Percentiles rank a stretch among this genome's conserved stretches.
These are phyloP conservation scores for Powellomyces hirtus DNA, from an alignment of 192 early-diverging fungal species.

Conservation along the genomic window DNA sequence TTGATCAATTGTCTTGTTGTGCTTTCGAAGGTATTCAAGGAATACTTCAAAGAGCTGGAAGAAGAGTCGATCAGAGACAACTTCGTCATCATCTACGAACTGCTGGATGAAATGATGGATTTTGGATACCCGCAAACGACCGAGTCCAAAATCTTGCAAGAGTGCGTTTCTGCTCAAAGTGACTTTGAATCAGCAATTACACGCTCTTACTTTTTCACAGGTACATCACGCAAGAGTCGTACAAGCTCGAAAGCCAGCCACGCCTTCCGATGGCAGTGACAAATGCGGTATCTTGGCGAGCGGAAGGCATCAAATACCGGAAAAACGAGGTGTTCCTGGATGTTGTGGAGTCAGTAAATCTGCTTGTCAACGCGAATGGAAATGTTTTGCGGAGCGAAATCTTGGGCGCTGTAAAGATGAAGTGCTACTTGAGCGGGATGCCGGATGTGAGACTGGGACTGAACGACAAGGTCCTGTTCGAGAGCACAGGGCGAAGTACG, in stretches of 20 bases:
- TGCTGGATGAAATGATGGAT: slow-evolving; percentile 61
- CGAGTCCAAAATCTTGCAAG: slow-evolving; percentile 53
- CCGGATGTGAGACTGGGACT: slow-evolving; percentile 96
- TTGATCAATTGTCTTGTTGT: not conserved
- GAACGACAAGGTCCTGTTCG: slow-evolving; percentile 97
- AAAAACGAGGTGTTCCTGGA: slow-evolving; percentile 99
- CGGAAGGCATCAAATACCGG: slow-evolving; percentile 89
- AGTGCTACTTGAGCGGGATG: slow-evolving; percentile 93
- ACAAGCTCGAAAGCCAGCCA: slow-evolving; percentile 87
- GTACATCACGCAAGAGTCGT: slow-evolving; percentile 97
- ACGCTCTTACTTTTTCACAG: slow-evolving; percentile 27
- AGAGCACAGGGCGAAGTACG: slow-evolving; percentile 76
- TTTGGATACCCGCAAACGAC: slow-evolving; percentile 91
- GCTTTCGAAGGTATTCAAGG: slow-evolving; percentile 72
- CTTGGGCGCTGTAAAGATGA: slow-evolving; percentile 89
- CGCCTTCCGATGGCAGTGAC: slow-evolving; percentile 84
- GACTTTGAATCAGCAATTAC: no score
- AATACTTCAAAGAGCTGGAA: slow-evolving; percentile 88
- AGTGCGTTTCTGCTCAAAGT: slow-evolving; percentile 57
- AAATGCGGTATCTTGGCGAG: slow-evolving; percentile 91
- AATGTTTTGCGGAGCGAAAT: slow-evolving; percentile 91
- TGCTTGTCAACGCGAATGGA: slow-evolving; percentile 80
- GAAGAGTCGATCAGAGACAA: slow-evolving; percentile 66
- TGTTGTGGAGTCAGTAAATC: slow-evolving; percentile 97
- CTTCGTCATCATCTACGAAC: slow-evolving; percentile 58